Evolutionary conservation across 139 green algal species (phyloP).

Genomic region (Picochlorum sp.): DNA sequence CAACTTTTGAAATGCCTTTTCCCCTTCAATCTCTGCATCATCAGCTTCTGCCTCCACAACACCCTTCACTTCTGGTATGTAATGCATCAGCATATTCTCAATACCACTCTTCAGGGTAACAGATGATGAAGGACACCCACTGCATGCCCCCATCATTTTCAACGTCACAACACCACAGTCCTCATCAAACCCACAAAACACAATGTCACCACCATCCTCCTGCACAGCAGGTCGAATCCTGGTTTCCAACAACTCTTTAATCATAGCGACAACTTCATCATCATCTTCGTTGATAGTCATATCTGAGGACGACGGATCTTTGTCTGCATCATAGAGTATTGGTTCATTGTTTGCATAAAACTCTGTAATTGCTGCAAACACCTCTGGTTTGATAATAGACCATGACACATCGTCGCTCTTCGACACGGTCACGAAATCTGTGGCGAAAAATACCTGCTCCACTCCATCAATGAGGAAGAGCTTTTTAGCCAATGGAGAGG

Average conservation of each 20-base stretch:
- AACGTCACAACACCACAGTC: conserved; percentile 79
- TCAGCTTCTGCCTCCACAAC: conserved; percentile 58
- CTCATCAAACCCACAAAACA: conserved; percentile 79
- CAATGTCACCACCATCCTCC: conserved; percentile 94
- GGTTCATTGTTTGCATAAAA: conserved; percentile 53
- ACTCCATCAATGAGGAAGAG: conserved; percentile 86
- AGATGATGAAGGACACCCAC: conserved; percentile 87
- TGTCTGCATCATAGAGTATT: conserved; percentile 17
- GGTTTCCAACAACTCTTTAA: conserved; percentile 99
- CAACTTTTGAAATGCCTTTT: conserved; percentile 61
- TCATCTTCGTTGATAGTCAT: conserved; percentile 22
- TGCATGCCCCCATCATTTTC: conserved; percentile 76
- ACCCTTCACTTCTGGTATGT: conserved; percentile 74
- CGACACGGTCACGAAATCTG: conserved; percentile 96
- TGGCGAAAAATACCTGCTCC: conserved; percentile 84
- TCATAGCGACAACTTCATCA: conserved; percentile 90
- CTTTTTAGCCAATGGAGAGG: conserved; percentile 79
- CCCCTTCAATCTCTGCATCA: conserved; percentile 55
- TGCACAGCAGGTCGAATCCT: conserved; percentile 92
- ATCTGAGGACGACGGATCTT: conserved; percentile 1
- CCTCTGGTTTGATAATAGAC: conserved; percentile 82
- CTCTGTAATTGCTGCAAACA: conserved; percentile 97
- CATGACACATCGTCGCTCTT: conserved; percentile 73
- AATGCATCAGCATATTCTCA: conserved; percentile 98
- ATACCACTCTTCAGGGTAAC: conserved; percentile 97